These are phyloP conservation scores for Colletotrichum tanaceti DNA, from an alignment of 2,329 filamentous ascomycete genomes.

Conservation along the genomic window DNA sequence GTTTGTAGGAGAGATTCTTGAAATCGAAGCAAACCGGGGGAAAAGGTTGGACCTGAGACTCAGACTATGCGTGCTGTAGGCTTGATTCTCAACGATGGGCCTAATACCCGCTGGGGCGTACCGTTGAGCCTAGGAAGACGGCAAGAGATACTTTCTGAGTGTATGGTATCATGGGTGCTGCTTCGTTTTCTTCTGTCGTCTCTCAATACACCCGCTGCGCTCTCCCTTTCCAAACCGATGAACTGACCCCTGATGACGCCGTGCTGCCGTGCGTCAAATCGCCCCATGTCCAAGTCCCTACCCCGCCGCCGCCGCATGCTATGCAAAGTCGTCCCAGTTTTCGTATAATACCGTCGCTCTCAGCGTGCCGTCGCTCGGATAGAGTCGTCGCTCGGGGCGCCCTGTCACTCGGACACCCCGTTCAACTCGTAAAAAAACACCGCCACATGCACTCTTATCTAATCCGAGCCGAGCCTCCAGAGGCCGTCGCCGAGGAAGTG, in stretches of 20 bases:
- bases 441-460: conserved; percentile 25
- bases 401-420: too few species aligned
- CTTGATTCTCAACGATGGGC: too few species aligned
- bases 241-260: neutral
- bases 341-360: neutral
- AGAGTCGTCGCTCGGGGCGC: too few species aligned
- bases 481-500: conserved; percentile 95
- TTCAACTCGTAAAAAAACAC: too few species aligned
- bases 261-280: neutral
- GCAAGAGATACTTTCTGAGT: neutral
- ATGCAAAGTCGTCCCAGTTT: neutral
- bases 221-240: neutral
- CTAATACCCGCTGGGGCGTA: too few species aligned
- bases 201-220: too few species aligned
- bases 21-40: too few species aligned
- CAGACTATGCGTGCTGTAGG: too few species aligned
- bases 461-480: conserved; percentile 77
- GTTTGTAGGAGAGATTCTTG: too few species aligned
- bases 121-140: too few species aligned
- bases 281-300: neutral
- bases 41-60: too few species aligned
- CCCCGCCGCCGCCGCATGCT: neutral
- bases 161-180: neutral
- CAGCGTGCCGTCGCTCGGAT: too few species aligned
- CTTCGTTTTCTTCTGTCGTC: neutral